Base-by-base conservation (phyloP, 768 basidiomycete genomes). In the Suillus plorans region DNA sequence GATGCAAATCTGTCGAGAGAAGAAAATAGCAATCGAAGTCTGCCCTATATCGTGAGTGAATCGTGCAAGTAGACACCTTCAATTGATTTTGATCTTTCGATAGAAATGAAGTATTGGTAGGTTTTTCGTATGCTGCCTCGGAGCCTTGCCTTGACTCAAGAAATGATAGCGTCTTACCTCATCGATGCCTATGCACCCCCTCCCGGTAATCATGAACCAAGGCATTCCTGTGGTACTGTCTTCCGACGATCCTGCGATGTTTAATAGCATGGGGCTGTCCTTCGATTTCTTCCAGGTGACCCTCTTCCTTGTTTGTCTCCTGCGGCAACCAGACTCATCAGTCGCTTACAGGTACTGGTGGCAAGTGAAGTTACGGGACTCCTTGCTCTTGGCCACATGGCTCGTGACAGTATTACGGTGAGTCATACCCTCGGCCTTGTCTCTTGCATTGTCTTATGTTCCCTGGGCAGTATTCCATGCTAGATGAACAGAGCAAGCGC, bases 151-250 rank as follows among this genome's bases (percentile, higher is more conserved):
- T 45, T 49, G 39, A 22, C 45, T 58, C n/a, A 41, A 31, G 60
- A 34, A 56, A 22, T 18, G 5, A 28, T 68, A 89, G 89, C 85
- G 90, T 10, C 78, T 90, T 63, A 88, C 89, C 9, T 86, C 89
- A 9, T 90, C 89, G 20, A 91, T 92, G 85, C 86, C 86, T 3
- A 86, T 85, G 81, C 90, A 91, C 70, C 89, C 89, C 2, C 80
- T 92, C 39, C 88, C 89, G 2, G 78, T 82, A 13, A 68, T 90
- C 53, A 73, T 92, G 62, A 91, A 89, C 74, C 81, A 90, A 67
- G 89, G 89, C 0, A 81, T 92, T 6, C 86, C 88, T 0, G 86
- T 92, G 20, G 85, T 85, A 2, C 79, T 93, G 10, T 86, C 81
- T 68, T 89, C 87, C 4, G 91, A 92, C 69, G 90, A 91, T 68